Base-by-base conservation (phyloP, 805 yeast species). In the Candida yuanshanica region DNA sequence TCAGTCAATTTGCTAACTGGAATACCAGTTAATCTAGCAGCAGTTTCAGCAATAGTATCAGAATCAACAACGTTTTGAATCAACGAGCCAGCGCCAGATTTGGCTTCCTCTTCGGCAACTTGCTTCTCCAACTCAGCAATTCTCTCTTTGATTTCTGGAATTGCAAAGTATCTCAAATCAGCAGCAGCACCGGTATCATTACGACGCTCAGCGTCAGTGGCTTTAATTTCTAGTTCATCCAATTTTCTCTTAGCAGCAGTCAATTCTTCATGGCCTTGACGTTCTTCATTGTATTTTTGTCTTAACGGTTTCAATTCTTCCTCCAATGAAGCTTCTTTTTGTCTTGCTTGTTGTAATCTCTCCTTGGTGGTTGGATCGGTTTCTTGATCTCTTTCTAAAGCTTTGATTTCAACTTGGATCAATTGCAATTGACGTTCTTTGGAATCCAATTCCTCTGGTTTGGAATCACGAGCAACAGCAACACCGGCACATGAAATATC, bases 401-500 rank as follows among this genome's bases (percentile, higher is more conserved):
- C 99, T 59, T 88, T 87, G 59, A 93, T 91, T 66, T 93, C 99
- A 44, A 93, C 98, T 56, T 91, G 95, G 26, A 93, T 67, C 52
- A 93, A 75, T 61, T 89, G 95, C 37, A 90, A 73, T 66, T 88
- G 88, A 64, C 99, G 85, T 66, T 93, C 99, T 52, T 89, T 76
- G 35, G 81, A 83, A 67, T 93, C 99, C 55, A 93, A 74, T 62
- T 89, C 96, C 65, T 93, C 99, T 2, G 99, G 99, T 62, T 87
- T 88, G 4, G 98, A 91, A 62, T 93, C 99, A 66, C 99, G 80
- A 4, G 96, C 96, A 39, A 93, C 99, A 1, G 98, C 98, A 33
- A 93, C 98, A 42, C 95, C 76, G 3, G 98, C 98, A 34, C 97
- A 95, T 7, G 96, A 76, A 61, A 93, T 97, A 68, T 91, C 99